These are phyloP conservation scores for Linnemannia hyalina DNA, from an alignment of 192 early-diverging fungal species.

Conservation along the genomic window DNA sequence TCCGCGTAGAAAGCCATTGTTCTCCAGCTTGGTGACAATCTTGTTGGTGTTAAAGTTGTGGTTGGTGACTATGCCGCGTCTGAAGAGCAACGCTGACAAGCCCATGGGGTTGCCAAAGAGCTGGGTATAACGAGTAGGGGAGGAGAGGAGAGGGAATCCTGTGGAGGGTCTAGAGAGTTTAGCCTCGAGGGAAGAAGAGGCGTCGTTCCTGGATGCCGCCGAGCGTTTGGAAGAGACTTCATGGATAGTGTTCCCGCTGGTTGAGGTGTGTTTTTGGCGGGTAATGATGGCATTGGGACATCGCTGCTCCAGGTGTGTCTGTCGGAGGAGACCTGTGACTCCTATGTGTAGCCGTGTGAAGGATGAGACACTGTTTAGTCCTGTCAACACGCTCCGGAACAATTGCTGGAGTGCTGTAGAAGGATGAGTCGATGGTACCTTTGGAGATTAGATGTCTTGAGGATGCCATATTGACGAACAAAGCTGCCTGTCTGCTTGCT, in stretches of 20 bases:
- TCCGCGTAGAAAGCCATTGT: conserved; percentile 73
- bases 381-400: neutral
- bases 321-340: conserved; percentile 8
- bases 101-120: conserved; percentile 8
- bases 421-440: conserved; percentile 3
- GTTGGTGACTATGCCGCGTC: conserved; percentile 44
- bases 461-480: conserved; percentile 12
- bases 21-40: conserved; percentile 73
- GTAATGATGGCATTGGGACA: conserved; percentile 10
- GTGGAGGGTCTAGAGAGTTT: neutral
- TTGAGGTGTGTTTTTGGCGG: conserved; percentile 15
- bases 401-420: neutral
- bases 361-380: neutral
- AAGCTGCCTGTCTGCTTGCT: neutral
- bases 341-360: conserved; percentile 2
- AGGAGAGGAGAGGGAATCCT: conserved; percentile 20
- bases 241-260: conserved; percentile 14
- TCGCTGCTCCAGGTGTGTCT: conserved; percentile 21
- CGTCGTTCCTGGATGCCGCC: neutral
- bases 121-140: conserved; percentile 39
- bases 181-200: neutral
- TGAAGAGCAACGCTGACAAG: conserved; percentile 14
- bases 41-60: conserved; percentile 86
- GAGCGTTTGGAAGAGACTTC: conserved; percentile 23
- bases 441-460: conserved; percentile 15